phyloP scores from a whole-genome alignment of 2,329 filamentous ascomycete species.

The Rhynchosporium agropyri region DNA sequence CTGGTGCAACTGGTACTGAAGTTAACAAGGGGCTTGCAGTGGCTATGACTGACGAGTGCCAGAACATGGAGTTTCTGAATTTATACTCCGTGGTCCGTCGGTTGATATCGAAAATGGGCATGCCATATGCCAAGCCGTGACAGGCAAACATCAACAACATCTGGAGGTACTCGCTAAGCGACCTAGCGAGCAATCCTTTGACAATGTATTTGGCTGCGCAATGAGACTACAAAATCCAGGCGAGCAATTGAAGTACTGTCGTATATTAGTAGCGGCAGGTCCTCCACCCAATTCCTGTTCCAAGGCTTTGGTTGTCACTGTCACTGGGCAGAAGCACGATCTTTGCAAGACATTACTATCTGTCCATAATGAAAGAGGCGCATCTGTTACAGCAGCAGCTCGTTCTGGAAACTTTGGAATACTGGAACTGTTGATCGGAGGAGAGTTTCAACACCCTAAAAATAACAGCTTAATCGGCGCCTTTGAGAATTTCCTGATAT shows the following conservation, averaged over 20 bases:
- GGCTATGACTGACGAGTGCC: conserved; percentile 21
- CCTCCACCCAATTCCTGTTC: conserved; percentile 22
- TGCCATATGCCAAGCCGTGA: conserved; percentile 27
- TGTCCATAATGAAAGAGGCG: conserved; percentile 25
- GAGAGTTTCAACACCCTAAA: conserved; percentile 18
- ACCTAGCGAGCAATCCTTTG: conserved; percentile 24
- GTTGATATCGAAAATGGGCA: conserved; percentile 27
- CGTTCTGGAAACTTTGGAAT: conserved; percentile 25
- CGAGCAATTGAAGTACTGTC: conserved; percentile 28
- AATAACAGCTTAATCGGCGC: conserved; percentile 22
- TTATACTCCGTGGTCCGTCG: conserved; percentile 24
- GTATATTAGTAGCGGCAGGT: conserved; percentile 23
- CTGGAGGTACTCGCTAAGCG: conserved; percentile 23
- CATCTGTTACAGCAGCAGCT: conserved; percentile 24
- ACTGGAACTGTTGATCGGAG: conserved; percentile 26
- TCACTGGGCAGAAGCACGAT: conserved; percentile 21
- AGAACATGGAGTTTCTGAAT: conserved; percentile 27
- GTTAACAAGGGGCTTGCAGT: conserved; percentile 29
- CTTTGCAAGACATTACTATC: conserved; percentile 26
- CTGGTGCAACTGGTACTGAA: conserved; percentile 28
- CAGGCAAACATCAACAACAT: conserved; percentile 21
- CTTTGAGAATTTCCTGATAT: conserved; percentile 24
- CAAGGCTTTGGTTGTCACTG: conserved; percentile 26
- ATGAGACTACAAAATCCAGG: conserved; percentile 20
- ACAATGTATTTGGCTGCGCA: conserved; percentile 25